Base-by-base conservation (phyloP, 139 green algal genomes). In the Edaphochlamys debaryana region DNA sequence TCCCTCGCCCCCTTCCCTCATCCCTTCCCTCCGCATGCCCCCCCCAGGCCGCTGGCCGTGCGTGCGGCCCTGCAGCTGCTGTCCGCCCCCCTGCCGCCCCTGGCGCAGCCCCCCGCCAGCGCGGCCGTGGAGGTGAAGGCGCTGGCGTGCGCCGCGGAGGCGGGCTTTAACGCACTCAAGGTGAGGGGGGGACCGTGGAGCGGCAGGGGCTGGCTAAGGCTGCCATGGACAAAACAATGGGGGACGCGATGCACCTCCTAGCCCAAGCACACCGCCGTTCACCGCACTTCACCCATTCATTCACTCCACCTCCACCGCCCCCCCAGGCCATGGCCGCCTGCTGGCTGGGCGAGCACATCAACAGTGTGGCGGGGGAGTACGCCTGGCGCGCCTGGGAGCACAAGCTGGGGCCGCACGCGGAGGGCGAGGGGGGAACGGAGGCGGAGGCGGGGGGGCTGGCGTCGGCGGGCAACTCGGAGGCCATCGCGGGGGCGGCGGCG, bases 301-400 rank as follows among this genome's bases (percentile, higher is more conserved):
- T n/a, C n/a, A n/a, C n/a, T n/a, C n/a, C n/a, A n/a, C 40, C 23
- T 23, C 38, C 29, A 3, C 30, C 69, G 34, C 50, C 15, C 32
- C 38, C 60, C 15, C 75, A 86, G 79, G 74, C 82, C 69, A 73
- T 71, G 34, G 79, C 87, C 22, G 87, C 40, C 52, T 84, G 91
- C 89, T 98, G 95, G 95, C 84, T 98, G 67, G 95, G 94, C 8
- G 94, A 97, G 90, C 86, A 96, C 63, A 85, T 91, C 27, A 97
- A 96, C 87, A 86, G 84, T 38, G 80, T 92, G 0, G 80, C 89
- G 32, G 88, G 89, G 29, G 78, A 84, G 64, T 84, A 84, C 37
- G 64, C 78, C 3, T 84, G 78, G 78, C 76, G 76, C 66, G 17
- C 36, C 9, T 68, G 78, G 64, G 78, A 84, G 66, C 34, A 50